Base-by-base conservation (phyloP, 2,329 filamentous ascomycete species). In the Fusarium sp. region DNA sequence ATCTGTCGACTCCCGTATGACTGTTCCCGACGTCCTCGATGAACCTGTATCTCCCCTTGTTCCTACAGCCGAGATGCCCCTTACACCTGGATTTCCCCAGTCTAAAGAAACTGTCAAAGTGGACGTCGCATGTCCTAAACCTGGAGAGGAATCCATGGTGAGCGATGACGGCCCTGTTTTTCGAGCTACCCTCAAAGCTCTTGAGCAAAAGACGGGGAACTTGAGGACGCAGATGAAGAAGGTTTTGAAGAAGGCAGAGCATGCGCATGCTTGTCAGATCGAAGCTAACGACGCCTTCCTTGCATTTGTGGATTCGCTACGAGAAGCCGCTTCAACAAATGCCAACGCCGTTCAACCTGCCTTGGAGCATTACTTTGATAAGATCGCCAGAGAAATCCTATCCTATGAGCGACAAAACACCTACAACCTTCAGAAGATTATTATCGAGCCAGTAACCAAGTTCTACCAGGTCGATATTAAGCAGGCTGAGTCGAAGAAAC, bases 381-480 rank as follows among this genome's bases (percentile, higher is more conserved):
- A 93, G 72, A 98, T 97, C 67, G 93, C 94, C 4, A 88, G 90
- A 60, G 92, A 98, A 73, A 97, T 99, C 41, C 79, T 97, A 34
- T 77, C 81, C 1, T 98, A 97, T 73, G 93, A 99, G 77, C 88
- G 88, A 61, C 87, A 91, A 64, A 98, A 97, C 73, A 88, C 91
- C 1, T 71, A 80, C 35, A 94, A 97, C 70, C 83, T 99, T 31
- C 93, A 97, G 71, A 94, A 88, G 73, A 90, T 96, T 49, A 93
- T 99, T 72, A 97, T 99, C 66, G 95, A 99, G 39, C 96, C 96
- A 1, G 85, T 99, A 67, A 89, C 86, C 65, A 96, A 92, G 77
- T 81, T 99, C 12, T 99, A 99, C 77, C 92, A 92, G 60, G 84
- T 94, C 64, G 96, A 99, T 72, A 98, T 99, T 80, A 99, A 99